phyloP scores from a whole-genome alignment of 1,139 yeast species.

The Geotrichum armillariae region DNA sequence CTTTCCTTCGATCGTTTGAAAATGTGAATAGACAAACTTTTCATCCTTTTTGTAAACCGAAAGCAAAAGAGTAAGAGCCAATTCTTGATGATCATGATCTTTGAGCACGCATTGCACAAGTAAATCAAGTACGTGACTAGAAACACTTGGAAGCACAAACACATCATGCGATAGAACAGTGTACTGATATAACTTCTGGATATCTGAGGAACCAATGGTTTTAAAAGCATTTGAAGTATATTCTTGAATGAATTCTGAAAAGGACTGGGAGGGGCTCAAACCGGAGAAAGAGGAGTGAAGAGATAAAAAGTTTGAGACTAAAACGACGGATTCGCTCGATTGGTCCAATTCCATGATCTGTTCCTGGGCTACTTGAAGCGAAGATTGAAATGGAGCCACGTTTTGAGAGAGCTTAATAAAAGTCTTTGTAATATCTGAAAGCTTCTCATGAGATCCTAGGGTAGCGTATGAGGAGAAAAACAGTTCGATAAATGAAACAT shows the following conservation, averaged over 20 bases:
- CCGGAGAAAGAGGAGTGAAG: slow-evolving; percentile 6
- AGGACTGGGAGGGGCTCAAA: slow-evolving; percentile 7
- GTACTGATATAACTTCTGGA: slow-evolving; percentile 3
- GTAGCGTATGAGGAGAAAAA: slow-evolving; percentile 5
- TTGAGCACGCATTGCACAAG: slow-evolving; percentile 9
- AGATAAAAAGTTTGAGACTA: slow-evolving; percentile 9
- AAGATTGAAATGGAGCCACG: background rate
- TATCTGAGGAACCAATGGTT: background rate
- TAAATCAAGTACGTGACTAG: background rate
- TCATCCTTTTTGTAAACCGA: slow-evolving; percentile 11
- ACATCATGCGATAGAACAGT: slow-evolving; percentile 15
- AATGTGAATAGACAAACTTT: slow-evolving; percentile 3
- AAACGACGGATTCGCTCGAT: background rate
- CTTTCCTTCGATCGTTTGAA: slow-evolving; percentile 17
- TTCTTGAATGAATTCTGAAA: slow-evolving; percentile 13
- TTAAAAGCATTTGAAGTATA: background rate
- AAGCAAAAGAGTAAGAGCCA: slow-evolving; percentile 1
- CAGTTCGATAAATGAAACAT: background rate
- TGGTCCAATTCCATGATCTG: background rate
- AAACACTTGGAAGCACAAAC: slow-evolving; percentile 2
- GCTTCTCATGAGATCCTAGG: slow-evolving; percentile 5
- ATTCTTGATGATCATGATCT: slow-evolving; percentile 9
- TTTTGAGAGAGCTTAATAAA: slow-evolving; percentile 3
- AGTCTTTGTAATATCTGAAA: background rate
- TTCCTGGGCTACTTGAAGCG: slow-evolving; percentile 8